Evolutionary conservation across 2,329 filamentous ascomycete genomes (phyloP), one percentile per base, ranked within the genome.

Genomic region (Microcyclospora pomicola): DNA sequence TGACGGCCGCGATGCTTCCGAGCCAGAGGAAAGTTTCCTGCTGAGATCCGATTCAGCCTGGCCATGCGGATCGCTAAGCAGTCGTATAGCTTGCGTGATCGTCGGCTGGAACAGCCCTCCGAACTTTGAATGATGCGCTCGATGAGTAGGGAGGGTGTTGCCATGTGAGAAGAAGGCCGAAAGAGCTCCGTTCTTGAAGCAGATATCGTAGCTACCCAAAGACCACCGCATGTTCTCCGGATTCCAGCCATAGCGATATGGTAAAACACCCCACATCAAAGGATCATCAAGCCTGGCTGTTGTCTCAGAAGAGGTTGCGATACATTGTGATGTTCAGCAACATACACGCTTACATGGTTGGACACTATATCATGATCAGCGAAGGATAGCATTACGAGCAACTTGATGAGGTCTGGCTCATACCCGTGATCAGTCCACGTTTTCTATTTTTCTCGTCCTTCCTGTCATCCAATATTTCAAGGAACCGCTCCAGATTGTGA

Each of bases 171-270:
- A 98, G 70, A 96, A 96, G 15, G 73, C 70, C 5, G 78, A 75
- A 3, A 80, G 62, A 30, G 73, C 56, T 55, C 84, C 79, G 56
- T 84, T 88, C 52, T 79, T 80, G 60, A 92, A 98, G 63, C 87
- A 95, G 42, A 98, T 87, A 60, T 98, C 91, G 59, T 95, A 84
- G 52, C 86, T 92, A 15, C 84, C 91, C 38, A 98, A 72, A 9
- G 80, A 77, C 85, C 87, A 96, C 58, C 91, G 76, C 53, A 86
- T 70, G 55, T 87, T 91, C 39, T 72, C 68, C 14, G 82, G 75
- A 42, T 78, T 75, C 52, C 82, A 76, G 46, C 74, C 66, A 54
- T 91, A 84, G 35, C 72, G 70, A 33, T 83, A 59, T 1, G 91
- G 91, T 3, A 98, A 65, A 28, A 85, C 75, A 13, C 88, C 91